Percentiles rank a stretch among this genome's conserved stretches.
Evolutionary conservation across 495 filamentous ascomycete genomes (phyloP).

Genomic region (Aspergillus conjunctus): DNA sequence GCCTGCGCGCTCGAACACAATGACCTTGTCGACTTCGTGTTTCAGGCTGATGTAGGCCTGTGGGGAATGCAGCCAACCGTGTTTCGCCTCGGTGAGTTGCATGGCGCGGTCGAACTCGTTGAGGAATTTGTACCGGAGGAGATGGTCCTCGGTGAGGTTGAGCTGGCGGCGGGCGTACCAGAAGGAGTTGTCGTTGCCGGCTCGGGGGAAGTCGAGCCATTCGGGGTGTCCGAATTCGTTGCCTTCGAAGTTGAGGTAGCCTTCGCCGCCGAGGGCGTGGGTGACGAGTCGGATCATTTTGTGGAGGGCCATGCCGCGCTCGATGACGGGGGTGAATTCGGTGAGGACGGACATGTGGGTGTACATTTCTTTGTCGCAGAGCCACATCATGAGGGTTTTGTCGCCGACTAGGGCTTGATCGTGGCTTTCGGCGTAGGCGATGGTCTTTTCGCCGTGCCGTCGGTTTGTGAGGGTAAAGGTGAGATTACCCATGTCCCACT

Average conservation of each 20-base stretch:
- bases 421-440: slow-evolving; percentile 95
- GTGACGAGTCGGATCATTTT: slow-evolving; percentile 97
- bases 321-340: slow-evolving; percentile 84
- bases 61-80: slow-evolving; percentile 85
- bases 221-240: slow-evolving; percentile 99
- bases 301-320: slow-evolving; percentile 87
- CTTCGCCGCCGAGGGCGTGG: slow-evolving; percentile 92
- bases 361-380: slow-evolving; percentile 96
- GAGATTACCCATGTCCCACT: slow-evolving; percentile 90
- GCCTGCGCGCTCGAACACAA: slow-evolving; percentile 92
- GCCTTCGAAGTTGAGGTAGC: slow-evolving; percentile 97
- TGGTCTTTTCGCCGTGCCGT: slow-evolving; percentile 95
- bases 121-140: slow-evolving; percentile 87
- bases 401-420: slow-evolving; percentile 99
- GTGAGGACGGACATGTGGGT: slow-evolving; percentile 91
- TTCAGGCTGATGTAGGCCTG: slow-evolving; percentile 94
- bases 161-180: slow-evolving; percentile 96
- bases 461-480: slow-evolving; percentile 87
- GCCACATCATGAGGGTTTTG: slow-evolving; percentile 95
- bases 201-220: slow-evolving; percentile 98
- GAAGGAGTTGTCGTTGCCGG: slow-evolving; percentile 92
- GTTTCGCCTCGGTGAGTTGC: slow-evolving; percentile 83
- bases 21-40: slow-evolving; percentile 90
- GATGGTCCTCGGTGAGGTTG: slow-evolving; percentile 83
- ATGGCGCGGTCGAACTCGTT: slow-evolving; percentile 94